A percentile compares a stretch with the other conserved stretches of the same genome.
Conservation (phyloP, 2,329 filamentous ascomycete genomes). For the Botrytis sinoallii region DNA sequence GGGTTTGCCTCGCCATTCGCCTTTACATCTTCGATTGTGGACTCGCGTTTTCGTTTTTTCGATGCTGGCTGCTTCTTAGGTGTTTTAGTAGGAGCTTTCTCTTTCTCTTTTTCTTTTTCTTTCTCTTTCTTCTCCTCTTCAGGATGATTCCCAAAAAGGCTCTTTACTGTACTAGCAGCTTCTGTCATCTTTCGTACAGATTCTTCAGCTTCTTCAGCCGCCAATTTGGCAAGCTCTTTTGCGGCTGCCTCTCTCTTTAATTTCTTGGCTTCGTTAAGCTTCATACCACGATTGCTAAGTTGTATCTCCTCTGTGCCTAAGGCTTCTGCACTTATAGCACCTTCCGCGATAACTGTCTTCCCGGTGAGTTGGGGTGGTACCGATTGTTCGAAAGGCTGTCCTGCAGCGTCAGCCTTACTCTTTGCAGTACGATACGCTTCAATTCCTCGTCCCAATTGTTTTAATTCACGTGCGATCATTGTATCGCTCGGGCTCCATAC, state of each 20-base stretch:
- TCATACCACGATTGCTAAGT: slow-evolving; percentile 70
- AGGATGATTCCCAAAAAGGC: slow-evolving; percentile 34
- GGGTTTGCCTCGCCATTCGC: slow-evolving; percentile 10
- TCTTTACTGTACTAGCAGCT: slow-evolving; percentile 47
- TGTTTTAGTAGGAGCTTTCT: slow-evolving; percentile 26
- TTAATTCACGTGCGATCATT: slow-evolving; percentile 79
- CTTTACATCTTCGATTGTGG: slow-evolving; percentile 19
- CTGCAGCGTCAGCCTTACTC: slow-evolving; percentile 62
- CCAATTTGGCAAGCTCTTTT: slow-evolving; percentile 60
- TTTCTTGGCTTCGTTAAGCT: slow-evolving; percentile 76
- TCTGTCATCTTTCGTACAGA: slow-evolving; percentile 53
- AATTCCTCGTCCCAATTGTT: slow-evolving; percentile 63
- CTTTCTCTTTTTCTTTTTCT: slow-evolving; percentile 5
- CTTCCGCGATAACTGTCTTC: slow-evolving; percentile 51
- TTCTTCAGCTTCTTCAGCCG: slow-evolving; percentile 60
- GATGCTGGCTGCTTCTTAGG: slow-evolving; percentile 27
- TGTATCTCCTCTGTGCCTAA: slow-evolving; percentile 59
- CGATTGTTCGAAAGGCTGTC: slow-evolving; percentile 54
- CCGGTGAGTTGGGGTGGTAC: slow-evolving; percentile 37
- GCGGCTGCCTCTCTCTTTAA: slow-evolving; percentile 72
- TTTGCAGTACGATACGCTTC: slow-evolving; percentile 61
- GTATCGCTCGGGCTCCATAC: slow-evolving; percentile 82
- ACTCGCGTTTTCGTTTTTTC: slow-evolving; percentile 37
- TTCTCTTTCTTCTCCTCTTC: slow-evolving; percentile 23
- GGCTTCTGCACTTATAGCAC: slow-evolving; percentile 52